These are phyloP conservation scores for Phytopythium mirpurense DNA, from an alignment of 352 stramenopile species.

Conservation along the genomic window DNA sequence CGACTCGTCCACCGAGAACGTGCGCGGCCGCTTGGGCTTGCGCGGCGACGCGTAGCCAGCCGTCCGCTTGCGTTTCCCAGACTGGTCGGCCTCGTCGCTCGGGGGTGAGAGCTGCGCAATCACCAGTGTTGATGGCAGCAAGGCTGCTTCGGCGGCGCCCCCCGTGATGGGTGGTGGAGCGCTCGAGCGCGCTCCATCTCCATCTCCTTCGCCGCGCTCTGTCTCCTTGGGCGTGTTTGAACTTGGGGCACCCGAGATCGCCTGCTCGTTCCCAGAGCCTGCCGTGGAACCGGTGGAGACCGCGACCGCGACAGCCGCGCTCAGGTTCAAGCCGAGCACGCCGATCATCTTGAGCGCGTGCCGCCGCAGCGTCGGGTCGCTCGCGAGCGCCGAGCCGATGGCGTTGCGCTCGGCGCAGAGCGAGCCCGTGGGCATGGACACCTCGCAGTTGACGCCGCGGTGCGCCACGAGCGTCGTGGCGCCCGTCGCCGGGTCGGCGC, in stretches of 20 bases:
- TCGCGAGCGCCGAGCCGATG: slow-evolving; percentile 96
- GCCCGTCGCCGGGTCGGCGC: slow-evolving; percentile 34
- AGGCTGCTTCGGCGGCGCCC: too few relatives aligned
- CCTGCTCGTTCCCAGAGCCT: not conserved
- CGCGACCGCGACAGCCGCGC: slow-evolving; percentile 4
- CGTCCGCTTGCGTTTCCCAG: too few relatives aligned
- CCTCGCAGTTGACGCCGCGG: slow-evolving; percentile 98
- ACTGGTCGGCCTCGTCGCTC: too few relatives aligned
- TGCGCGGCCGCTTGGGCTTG: slow-evolving; percentile 81
- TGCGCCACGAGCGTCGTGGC: slow-evolving; percentile 75
- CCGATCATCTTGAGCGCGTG: slow-evolving; percentile 94
- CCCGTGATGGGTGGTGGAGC: not conserved
- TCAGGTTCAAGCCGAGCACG: slow-evolving; percentile 87
- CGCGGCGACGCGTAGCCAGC: slow-evolving; percentile 28
- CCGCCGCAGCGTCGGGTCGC: slow-evolving; percentile 89
- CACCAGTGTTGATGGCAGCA: too few relatives aligned
- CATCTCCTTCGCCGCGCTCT: not conserved
- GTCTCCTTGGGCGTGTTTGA: not conserved
- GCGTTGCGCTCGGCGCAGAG: slow-evolving; percentile 97
- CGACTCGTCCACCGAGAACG: slow-evolving; percentile 73
- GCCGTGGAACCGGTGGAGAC: not conserved
- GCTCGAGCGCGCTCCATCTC: not conserved
- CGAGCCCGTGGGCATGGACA: slow-evolving; percentile 94
- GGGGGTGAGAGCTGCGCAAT: not conserved
- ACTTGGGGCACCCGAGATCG: not conserved